phyloP scores from a whole-genome alignment of 495 filamentous ascomycete species.

The Pseudoneurospora amorphoporcata region DNA sequence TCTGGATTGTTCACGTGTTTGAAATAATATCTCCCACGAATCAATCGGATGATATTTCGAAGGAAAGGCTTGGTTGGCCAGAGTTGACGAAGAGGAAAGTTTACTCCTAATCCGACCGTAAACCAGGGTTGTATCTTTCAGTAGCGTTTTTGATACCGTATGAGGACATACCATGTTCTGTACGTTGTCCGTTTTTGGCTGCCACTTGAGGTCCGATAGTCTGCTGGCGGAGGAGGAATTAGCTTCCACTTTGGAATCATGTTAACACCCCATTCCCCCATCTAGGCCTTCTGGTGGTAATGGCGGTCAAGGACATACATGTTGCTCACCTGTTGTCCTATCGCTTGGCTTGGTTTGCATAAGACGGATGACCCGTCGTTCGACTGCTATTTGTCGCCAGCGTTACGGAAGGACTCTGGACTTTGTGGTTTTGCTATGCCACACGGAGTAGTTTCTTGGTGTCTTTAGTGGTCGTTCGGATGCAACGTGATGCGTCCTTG shows the following conservation, averaged over 20 bases:
- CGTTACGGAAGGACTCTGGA: neutral
- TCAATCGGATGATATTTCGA: neutral
- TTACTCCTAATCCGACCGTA: neutral
- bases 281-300: neutral
- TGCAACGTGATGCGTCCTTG: constrained; percentile 15
- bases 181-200: neutral
- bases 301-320: neutral
- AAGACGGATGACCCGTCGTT: neutral
- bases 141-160: neutral
- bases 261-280: neutral
- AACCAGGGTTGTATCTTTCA: neutral
- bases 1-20: neutral
- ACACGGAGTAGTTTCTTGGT: constrained; percentile 1
- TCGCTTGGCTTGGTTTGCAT: neutral
- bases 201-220: neutral
- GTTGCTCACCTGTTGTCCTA: neutral
- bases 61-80: neutral
- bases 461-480: constrained; percentile 4
- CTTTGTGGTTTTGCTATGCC: neutral
- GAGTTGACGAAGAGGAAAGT: neutral
- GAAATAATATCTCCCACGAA: neutral
- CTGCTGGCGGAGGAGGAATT: neutral
- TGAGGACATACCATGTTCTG: neutral
- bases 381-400: neutral
- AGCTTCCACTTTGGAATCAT: neutral